phyloP scores from a whole-genome alignment of 345 rosid genomes.

The Linum trigynum region DNA sequence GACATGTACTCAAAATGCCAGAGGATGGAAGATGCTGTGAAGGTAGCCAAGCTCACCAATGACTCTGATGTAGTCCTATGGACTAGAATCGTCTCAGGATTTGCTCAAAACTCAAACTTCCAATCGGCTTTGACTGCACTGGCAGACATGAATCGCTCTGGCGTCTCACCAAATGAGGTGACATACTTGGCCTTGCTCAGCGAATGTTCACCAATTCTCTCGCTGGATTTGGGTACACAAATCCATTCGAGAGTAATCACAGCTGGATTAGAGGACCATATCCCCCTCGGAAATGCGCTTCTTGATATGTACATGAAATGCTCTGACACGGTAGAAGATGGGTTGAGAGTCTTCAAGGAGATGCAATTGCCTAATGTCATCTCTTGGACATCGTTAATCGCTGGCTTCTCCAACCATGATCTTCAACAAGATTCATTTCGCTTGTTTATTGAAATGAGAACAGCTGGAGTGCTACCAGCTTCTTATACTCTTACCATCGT shows the following conservation, averaged over 20 bases:
- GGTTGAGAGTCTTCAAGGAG: conserved; percentile 33
- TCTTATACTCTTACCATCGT: conserved; percentile 41
- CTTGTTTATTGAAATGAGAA: conserved; percentile 38
- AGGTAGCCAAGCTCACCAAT: conserved; percentile 30
- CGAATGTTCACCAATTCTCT: conserved; percentile 28
- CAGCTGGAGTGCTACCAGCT: conserved; percentile 43
- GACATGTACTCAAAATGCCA: conserved; percentile 42
- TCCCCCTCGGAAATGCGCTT: conserved; percentile 54
- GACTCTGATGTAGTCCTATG: conserved; percentile 44
- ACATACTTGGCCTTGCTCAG: conserved; percentile 35
- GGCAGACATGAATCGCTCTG: conserved; percentile 38
- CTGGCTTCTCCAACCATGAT: conserved; percentile 46
- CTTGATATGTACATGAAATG: conserved; percentile 64
- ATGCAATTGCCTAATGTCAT: conserved; percentile 43
- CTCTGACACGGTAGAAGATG: conserved; percentile 30
- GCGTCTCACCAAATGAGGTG: conserved; percentile 35
- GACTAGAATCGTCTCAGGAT: conserved; percentile 53
- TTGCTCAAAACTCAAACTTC: conserved; percentile 29
- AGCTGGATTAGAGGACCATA: conserved; percentile 37
- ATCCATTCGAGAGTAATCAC: conserved; percentile 42
- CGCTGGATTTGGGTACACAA: conserved; percentile 46
- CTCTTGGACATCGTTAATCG: conserved; percentile 67
- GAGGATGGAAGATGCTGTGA: conserved; percentile 40
- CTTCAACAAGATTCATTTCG: conserved; percentile 29
- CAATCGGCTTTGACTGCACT: conserved; percentile 39